Percentiles rank a stretch among this genome's conserved stretches.
Conservation (phyloP, 306 rosid species). For the Rubus parviflorus region DNA sequence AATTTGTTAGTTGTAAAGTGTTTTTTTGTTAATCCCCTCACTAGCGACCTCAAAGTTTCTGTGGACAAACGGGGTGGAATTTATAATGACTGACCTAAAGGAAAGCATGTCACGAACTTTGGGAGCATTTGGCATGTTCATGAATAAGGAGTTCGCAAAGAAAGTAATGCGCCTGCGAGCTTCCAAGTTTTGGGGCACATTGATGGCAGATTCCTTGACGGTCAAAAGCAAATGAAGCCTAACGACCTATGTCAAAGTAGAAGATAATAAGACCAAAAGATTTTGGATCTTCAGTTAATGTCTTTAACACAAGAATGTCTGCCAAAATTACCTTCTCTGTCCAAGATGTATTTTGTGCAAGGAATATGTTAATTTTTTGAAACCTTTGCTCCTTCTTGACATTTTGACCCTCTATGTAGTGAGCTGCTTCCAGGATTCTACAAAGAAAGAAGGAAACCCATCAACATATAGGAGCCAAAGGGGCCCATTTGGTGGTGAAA, state of each 20-base stretch:
- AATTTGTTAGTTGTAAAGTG: background rate
- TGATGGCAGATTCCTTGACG: conserved; percentile 92
- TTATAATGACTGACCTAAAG: conserved; percentile 66
- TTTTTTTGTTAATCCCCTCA: background rate
- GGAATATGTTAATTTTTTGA: conserved; percentile 45
- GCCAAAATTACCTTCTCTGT: conserved; percentile 70
- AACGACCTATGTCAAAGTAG: conserved; percentile 51
- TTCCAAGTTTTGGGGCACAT: conserved; percentile 93
- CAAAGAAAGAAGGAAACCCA: conserved; percentile 32
- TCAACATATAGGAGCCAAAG: conserved; percentile 23
- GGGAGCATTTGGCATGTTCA: conserved; percentile 95
- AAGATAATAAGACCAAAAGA: conserved; percentile 28
- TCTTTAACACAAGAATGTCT: conserved; percentile 1
- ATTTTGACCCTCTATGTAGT: conserved; percentile 18
- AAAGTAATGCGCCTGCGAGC: conserved; percentile 99
- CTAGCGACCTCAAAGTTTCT: background rate
- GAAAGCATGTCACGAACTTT: conserved; percentile 88
- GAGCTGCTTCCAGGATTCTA: conserved; percentile 50
- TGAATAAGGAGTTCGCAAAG: conserved; percentile 94
- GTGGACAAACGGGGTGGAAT: background rate
- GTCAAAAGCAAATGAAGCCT: conserved; percentile 93
- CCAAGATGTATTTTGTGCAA: conserved; percentile 37
- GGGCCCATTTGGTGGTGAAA: conserved; percentile 15
- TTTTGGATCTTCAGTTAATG: conserved; percentile 16
- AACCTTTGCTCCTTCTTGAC: conserved; percentile 61